These are phyloP conservation scores for Erodium maritimum DNA, from an alignment of 345 rosid genomes.

Conservation along the genomic window DNA sequence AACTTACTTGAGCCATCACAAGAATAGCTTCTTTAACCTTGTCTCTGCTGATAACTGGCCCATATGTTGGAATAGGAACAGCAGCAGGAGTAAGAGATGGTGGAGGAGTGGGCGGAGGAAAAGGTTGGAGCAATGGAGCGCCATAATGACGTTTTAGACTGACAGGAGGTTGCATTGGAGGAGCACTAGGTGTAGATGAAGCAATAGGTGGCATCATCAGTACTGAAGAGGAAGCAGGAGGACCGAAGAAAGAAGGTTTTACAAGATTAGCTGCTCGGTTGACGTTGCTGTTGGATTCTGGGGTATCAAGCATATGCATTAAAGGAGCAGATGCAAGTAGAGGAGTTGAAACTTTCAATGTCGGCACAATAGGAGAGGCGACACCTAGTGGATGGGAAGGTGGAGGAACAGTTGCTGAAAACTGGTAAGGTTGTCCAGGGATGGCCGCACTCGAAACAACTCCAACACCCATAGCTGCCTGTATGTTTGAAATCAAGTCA, in stretches of 20 bases:
- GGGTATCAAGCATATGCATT: conserved; percentile 37
- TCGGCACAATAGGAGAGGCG: conserved; percentile 27
- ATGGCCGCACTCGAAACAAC: conserved; percentile 25
- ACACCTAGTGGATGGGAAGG: conserved; percentile 31
- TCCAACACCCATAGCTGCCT: conserved; percentile 57
- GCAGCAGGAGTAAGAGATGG: conserved; percentile 67
- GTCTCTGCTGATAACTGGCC: conserved; percentile 51
- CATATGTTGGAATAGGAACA: conserved; percentile 24
- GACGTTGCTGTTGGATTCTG: conserved; percentile 29
- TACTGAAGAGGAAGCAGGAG: conserved; percentile 26
- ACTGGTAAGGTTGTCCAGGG: conserved; percentile 38
- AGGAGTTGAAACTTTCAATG: conserved; percentile 36
- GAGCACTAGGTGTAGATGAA: conserved; percentile 42
- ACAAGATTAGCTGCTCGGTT: conserved; percentile 42
- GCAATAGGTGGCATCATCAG: conserved; percentile 32
- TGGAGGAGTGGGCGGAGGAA: conserved; percentile 89
- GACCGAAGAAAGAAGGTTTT: conserved; percentile 56
- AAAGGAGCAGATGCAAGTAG: conserved; percentile 33
- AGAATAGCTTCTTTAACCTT: conserved; percentile 65
- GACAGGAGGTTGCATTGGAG: conserved; percentile 43
- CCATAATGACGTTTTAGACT: conserved; percentile 57
- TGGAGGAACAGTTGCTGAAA: conserved; percentile 27
- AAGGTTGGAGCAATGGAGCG: conserved; percentile 84
- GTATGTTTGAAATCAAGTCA: conserved; percentile 19
- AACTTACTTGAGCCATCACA: conserved; percentile 65